Conservation (phyloP, 306 rosid genomes). For the Begonia loranthoides region DNA sequence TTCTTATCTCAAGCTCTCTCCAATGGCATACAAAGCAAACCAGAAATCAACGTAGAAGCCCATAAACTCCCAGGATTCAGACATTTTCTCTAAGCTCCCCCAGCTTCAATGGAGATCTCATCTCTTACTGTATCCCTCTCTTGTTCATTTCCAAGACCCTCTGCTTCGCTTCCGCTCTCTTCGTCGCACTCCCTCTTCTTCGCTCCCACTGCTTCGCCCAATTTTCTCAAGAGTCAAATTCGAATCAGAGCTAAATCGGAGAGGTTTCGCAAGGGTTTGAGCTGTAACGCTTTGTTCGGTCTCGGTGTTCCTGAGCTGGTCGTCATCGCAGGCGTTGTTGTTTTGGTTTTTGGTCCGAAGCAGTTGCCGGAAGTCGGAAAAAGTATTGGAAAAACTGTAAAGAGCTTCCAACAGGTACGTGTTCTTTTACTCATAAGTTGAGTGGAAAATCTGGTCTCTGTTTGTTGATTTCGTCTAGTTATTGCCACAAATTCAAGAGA, state of each 20-base stretch:
- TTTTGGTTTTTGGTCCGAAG: conserved; percentile 87
- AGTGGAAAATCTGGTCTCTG: too few species aligned
- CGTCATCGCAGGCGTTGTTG: conserved; percentile 90
- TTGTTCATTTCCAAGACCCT: conserved; percentile 19
- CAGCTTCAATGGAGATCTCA: conserved; percentile 28
- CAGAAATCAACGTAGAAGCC: not conserved
- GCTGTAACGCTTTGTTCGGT: conserved; percentile 80
- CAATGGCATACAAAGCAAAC: not conserved
- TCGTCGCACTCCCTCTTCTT: conserved; percentile 35
- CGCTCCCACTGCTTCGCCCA: conserved; percentile 12
- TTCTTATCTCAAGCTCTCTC: not conserved
- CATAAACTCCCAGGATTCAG: not conserved
- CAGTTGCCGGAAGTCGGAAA: conserved; percentile 92
- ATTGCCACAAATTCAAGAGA: too few species aligned
- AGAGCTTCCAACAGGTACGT: conserved; percentile 92
- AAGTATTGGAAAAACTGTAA: conserved; percentile 87
- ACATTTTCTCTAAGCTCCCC: too few species aligned
- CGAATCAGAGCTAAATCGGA: conserved; percentile 16
- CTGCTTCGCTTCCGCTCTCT: conserved; percentile 17
- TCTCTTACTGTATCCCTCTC: conserved; percentile 30
- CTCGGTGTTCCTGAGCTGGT: conserved; percentile 85
- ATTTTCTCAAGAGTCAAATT: conserved; percentile 17
- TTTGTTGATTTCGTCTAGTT: too few species aligned
- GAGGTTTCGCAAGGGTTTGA: conserved; percentile 30
- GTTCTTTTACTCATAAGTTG: too few species aligned